Percentiles rank a stretch among this genome's conserved stretches.
phyloP scores from a whole-genome alignment of 176 grass and related monocot species.

The Eremochloa ophiuroides region DNA sequence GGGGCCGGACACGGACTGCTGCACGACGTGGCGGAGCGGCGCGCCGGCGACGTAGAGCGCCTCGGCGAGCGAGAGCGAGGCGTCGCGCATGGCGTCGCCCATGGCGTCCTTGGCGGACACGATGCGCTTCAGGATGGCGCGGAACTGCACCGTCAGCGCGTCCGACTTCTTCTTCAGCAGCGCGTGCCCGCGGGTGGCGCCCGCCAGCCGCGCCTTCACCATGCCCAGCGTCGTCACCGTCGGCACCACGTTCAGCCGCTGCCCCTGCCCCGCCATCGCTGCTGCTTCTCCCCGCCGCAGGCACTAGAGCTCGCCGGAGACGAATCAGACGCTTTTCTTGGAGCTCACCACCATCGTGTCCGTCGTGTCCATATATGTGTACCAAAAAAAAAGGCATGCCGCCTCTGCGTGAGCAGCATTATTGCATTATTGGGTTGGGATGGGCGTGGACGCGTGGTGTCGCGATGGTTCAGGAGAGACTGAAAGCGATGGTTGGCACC shows the following conservation, averaged over 20 bases:
- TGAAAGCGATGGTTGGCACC: background rate
- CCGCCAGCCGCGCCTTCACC: constrained; percentile 68
- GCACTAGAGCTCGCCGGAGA: background rate
- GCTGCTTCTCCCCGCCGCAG: too few relatives aligned
- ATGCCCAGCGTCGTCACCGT: constrained; percentile 72
- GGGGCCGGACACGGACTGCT: constrained; percentile 52
- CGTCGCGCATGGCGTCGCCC: constrained; percentile 64
- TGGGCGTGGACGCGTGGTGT: background rate
- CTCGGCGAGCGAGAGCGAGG: constrained; percentile 74
- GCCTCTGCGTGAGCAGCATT: background rate
- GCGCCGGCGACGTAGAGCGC: constrained; percentile 62
- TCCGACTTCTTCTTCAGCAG: constrained; percentile 97
- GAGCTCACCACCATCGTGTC: background rate
- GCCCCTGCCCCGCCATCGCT: constrained; percentile 55
- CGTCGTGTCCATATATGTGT: background rate
- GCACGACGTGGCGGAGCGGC: constrained; percentile 48
- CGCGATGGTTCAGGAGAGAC: constrained; percentile 21
- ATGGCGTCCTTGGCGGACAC: constrained; percentile 72
- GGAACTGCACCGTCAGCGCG: constrained; percentile 68
- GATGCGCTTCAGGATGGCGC: constrained; percentile 64
- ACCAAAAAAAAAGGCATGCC: background rate
- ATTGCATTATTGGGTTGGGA: background rate
- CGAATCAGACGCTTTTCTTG: background rate
- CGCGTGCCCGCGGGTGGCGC: constrained; percentile 64
- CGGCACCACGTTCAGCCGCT: constrained; percentile 70